A percentile compares a stretch with the other conserved stretches of the same genome.
phyloP scores from a whole-genome alignment of 2,329 filamentous ascomycete species.

The Penicillium sp. region DNA sequence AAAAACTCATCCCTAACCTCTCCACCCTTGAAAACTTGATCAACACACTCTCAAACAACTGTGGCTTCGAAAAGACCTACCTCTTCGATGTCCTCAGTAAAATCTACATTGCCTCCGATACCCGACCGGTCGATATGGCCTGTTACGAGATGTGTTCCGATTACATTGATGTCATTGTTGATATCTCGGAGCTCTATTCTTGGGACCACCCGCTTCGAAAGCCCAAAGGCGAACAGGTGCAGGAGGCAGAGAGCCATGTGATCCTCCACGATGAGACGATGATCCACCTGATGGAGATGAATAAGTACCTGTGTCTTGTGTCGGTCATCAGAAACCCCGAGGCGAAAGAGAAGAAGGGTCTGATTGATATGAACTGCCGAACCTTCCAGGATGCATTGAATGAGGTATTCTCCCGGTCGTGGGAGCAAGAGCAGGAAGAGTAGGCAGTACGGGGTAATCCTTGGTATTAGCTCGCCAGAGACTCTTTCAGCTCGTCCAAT shows the following conservation, averaged over 20 bases:
- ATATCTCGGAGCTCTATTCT: constrained; percentile 94
- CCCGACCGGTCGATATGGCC: constrained; percentile 87
- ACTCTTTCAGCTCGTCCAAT: not conserved
- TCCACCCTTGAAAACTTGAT: constrained; percentile 92
- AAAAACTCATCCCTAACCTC: constrained; percentile 92
- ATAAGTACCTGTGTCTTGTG: constrained; percentile 69
- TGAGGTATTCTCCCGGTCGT: constrained; percentile 61
- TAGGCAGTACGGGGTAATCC: constrained; percentile 2
- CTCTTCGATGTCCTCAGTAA: constrained; percentile 97
- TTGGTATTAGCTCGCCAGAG: not conserved
- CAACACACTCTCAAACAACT: constrained; percentile 90
- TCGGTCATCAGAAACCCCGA: constrained; percentile 69
- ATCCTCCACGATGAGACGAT: constrained; percentile 64
- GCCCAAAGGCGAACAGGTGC: constrained; percentile 49
- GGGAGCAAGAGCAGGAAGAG: constrained; percentile 50
- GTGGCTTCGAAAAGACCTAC: constrained; percentile 96
- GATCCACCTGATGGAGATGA: constrained; percentile 70
- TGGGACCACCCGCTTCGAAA: constrained; percentile 60
- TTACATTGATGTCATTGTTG: constrained; percentile 97
- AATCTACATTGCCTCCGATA: constrained; percentile 98
- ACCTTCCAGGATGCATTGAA: constrained; percentile 66
- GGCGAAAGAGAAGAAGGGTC: constrained; percentile 64
- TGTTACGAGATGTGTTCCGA: constrained; percentile 98
- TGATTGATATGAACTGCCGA: constrained; percentile 70
- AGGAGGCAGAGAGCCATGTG: constrained; percentile 66